A percentile compares a stretch with the other conserved stretches of the same genome.
phyloP scores from a whole-genome alignment of 768 basidiomycete genomes.

The Serendipita sp. region DNA sequence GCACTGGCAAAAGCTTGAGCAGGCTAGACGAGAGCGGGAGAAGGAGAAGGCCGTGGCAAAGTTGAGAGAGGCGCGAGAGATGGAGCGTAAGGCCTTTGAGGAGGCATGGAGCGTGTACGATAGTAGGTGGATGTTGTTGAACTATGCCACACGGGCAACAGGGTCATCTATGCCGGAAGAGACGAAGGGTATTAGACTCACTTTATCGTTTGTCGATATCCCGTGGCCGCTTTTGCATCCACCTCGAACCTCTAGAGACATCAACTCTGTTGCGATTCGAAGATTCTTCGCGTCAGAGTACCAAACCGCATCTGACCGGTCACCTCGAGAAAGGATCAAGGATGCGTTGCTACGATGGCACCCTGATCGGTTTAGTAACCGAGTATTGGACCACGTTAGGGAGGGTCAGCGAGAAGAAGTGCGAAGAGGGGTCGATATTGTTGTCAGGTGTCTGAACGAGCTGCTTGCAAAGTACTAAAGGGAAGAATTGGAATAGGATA shows the following conservation, averaged over 20 bases:
- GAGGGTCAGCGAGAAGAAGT: conserved; percentile 36
- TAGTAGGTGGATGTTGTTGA: conserved; percentile 2
- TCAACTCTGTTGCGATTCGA: conserved; percentile 38
- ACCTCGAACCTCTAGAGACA: conserved; percentile 30
- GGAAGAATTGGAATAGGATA: background rate
- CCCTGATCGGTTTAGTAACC: conserved; percentile 34
- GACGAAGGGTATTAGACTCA: background rate
- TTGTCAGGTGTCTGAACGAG: conserved; percentile 54
- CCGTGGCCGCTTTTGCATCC: conserved; percentile 50
- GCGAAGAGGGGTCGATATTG: conserved; percentile 46
- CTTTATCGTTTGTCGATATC: conserved; percentile 39
- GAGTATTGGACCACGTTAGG: conserved; percentile 35
- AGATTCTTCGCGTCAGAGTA: conserved; percentile 46
- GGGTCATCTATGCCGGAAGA: background rate
- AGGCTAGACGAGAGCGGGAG: background rate
- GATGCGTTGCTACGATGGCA: conserved; percentile 62
- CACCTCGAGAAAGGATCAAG: conserved; percentile 50
- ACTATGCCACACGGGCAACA: background rate
- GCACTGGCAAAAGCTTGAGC: background rate
- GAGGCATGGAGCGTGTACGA: conserved; percentile 1
- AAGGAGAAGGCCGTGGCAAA: background rate
- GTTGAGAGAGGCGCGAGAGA: background rate
- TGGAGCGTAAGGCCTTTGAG: background rate
- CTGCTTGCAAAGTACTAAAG: conserved; percentile 24
- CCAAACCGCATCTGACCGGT: conserved; percentile 37